Evolutionary conservation across 805 yeast species (phyloP), one percentile per base, ranked within the genome.

Genomic region (Hyphopichia homilentoma): DNA sequence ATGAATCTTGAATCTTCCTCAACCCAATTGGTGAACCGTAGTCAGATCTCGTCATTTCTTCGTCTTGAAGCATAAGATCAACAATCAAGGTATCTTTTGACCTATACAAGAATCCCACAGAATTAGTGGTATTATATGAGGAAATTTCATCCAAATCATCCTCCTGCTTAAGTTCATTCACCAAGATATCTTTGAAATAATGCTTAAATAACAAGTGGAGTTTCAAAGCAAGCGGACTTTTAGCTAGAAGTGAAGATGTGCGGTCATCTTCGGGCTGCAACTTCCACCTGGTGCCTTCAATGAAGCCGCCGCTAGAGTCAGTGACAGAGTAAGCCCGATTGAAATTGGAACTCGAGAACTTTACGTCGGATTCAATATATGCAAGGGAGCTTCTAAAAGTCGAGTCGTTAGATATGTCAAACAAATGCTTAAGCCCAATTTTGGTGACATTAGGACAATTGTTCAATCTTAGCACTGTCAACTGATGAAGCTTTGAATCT

Each of bases 221-320:
- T 29, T 54, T 57, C 25, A 52, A 40, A 0, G 54, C 59, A 20
- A 61, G 33, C 7, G 61, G 56, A 18, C 48, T 36, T 27, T 48
- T 49, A 6, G 34, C 27, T 8, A 56, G 30, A 7, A 30, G 13
- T 9, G 41, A 34, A 12, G 40, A 21, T 25, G 35, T 35, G 7
- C 34, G 28, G 28, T 42, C 36, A 3, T 36, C 29, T 1, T 35
- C 34, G 19, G 36, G 30, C 19, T 50, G 39, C 18, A 35, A 14
- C 6, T 32, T 37, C 63, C 64, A 60, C 5, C 38, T 41, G 3
- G 60, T 53, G 7, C 51, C 48, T 6, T 42, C 32, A n/a, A 58
- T 34, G 4, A 34, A 34, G 18, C 12, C n/a, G 5, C 13, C 22
- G 11, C 4, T 26, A 16, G n/a, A 13, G n/a, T 26, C 17, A 7